Conservation (phyloP, 2,329 filamentous ascomycete genomes). For the Aspergillus hiratsukae region DNA sequence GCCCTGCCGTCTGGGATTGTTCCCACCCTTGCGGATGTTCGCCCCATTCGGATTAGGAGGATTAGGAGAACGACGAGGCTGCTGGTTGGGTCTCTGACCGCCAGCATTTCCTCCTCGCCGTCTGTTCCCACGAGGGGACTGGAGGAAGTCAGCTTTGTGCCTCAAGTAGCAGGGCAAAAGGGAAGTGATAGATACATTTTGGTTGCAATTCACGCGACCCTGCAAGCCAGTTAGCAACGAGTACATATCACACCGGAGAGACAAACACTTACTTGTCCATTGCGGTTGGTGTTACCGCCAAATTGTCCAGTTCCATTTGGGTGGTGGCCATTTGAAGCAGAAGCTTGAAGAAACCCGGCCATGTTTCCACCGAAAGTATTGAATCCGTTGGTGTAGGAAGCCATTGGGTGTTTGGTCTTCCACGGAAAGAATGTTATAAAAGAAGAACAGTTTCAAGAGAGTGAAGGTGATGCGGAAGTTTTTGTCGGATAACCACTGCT, state of each 20-base stretch:
- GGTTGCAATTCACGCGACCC: neutral
- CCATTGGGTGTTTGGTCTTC: slow-evolving; percentile 3
- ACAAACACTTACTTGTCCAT: neutral
- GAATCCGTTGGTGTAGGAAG: slow-evolving; percentile 1
- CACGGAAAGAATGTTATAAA: neutral
- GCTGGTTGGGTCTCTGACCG: neutral
- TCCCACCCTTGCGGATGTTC: neutral
- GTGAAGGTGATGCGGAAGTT: neutral
- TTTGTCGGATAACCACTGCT: neutral
- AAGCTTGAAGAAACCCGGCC: neutral
- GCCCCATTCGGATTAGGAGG: neutral
- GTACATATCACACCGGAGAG: neutral
- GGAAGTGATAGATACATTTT: neutral
- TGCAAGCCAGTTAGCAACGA: neutral
- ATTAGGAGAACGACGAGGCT: neutral
- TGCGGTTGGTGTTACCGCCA: neutral
- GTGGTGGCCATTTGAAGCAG: neutral
- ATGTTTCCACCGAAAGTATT: neutral
- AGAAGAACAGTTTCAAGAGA: neutral
- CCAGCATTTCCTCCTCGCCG: neutral
- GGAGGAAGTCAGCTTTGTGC: neutral
- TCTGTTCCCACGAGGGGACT: neutral
- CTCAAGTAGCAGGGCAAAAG: neutral
- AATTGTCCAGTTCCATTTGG: neutral
- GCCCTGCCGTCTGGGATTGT: neutral